Base-by-base conservation (phyloP, 2,329 filamentous ascomycete species). In the Talaromyces funiculosus region DNA sequence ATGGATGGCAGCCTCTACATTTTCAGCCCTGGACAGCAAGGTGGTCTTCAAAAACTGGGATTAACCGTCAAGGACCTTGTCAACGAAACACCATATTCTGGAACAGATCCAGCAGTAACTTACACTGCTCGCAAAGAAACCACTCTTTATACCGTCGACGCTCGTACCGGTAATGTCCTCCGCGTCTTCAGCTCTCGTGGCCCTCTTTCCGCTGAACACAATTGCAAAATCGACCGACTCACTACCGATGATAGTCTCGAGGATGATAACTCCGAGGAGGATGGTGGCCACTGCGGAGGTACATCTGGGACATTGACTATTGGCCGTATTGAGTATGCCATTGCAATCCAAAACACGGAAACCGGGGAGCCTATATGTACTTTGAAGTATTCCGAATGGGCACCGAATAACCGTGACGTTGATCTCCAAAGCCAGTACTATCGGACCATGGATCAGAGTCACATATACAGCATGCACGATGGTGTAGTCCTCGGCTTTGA, bases 81-180 rank as follows among this genome's bases (percentile, higher is more conserved):
- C n/a, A 91, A 94, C 66, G 86, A 92, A 60, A 83, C 90, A 0
- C 90, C 92, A 0, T 92, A 90, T 70, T 86, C 87, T 2, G 86
- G 88, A 60, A 83, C 87, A 38, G 85, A 91, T 53, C 88, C 89
- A 4, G 86, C 88, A 0, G 86, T 97, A 37, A 87, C 94, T 10
- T 97, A 96, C 73, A 96, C 89, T 0, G 93, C 92, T 6, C 87
- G 92, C 69, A 97, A 97, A 78, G 91, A 90, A 75, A 96, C 90
- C 1, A 90, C 89, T 8, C 85, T 97, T 72, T 89, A 96, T 63
- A 95, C 90, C 0, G 83, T 99, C 26, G 91, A 97, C 73, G 93
- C 92, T 18, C 85, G 86, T 33, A 96, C 88, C 1, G 94, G 94
- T 40, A 84, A 84, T 49, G 86, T 96, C 43, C 77, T 94, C 43